Percentiles rank a stretch among this genome's conserved stretches.
Conservation (phyloP, 148 eudicot species). For the Agrostemma githago region DNA sequence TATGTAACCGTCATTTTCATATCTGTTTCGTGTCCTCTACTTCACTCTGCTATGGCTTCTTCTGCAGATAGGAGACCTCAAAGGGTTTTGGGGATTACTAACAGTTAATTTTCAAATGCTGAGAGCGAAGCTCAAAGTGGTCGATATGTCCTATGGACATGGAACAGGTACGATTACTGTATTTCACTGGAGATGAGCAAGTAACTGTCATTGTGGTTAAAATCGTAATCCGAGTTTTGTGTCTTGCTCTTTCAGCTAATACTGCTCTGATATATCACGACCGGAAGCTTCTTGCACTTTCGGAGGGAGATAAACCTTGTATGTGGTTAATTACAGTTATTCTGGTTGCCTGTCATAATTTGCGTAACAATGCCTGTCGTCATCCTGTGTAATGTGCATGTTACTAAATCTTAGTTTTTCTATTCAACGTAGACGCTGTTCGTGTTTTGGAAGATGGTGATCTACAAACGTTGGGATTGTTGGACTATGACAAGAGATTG, state of each 20-base stretch:
- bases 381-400: conserved; percentile 8
- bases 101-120: conserved; percentile 67
- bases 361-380: conserved; percentile 1
- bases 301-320: conserved; percentile 96
- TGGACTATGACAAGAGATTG: conserved; percentile 95
- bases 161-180: conserved; percentile 54
- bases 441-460: conserved; percentile 97
- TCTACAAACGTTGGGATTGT: conserved; percentile 86
- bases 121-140: conserved; percentile 72
- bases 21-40: neutral
- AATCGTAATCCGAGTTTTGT: neutral
- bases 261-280: conserved; percentile 90
- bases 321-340: conserved; percentile 32
- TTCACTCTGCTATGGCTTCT: neutral
- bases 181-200: too few relatives aligned
- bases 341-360: neutral
- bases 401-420: conserved; percentile 6
- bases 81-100: conserved; percentile 74
- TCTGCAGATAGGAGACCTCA: conserved; percentile 82
- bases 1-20: neutral
- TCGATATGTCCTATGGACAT: conserved; percentile 67
- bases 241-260: conserved; percentile 55
- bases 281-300: conserved; percentile 87
- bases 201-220: too few relatives aligned
- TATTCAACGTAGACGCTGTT: conserved; percentile 52